Evolutionary conservation across 108 stramenopile genomes (phyloP), one percentile per base, ranked within the genome.

Genomic region (Cyclostephanos tholiformis): DNA sequence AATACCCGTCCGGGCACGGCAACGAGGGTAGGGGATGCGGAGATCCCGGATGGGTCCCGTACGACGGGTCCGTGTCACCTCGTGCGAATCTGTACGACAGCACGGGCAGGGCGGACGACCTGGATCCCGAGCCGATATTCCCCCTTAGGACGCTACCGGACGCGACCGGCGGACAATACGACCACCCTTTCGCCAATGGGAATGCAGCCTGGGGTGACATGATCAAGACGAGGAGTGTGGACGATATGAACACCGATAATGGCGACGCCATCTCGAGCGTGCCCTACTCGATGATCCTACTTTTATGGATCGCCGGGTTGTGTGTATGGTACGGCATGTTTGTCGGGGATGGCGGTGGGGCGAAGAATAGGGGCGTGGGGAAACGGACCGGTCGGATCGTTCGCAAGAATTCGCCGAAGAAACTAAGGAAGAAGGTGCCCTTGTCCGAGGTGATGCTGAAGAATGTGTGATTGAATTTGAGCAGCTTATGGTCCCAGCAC

Each of bases 71-170:
- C 14, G 89, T 90, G 71, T 94, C 90, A 8, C 89, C 93, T 7
- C 63, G 84, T 43, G 90, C 80, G 16, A 91, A 94, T 80, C 75
- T 91, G 48, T 89, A 83, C 62, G 77, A 86, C 68, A 76, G 86
- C 29, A 71, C 50, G n/a, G 80, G 80, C 10, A 86, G 87, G 23
- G 85, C 85, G 10, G 82, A 87, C 73, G 85, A 94, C 72, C 63
- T 94, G 55, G 90, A 94, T 55, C 82, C 87, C 9, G 89, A 94
- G 73, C 93, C 93, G 14, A 88, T 89, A 41, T 94, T 85, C 73
- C 85, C 89, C 2, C 41, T 91, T 62, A 70, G 93, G 51, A 90
- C 86, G 14, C 72, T 89, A 17, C 67, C 85, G 11, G 62, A 73
- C 49, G 85, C 77, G n/a, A 71, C 68, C 43, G 75, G 79, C 32